A percentile compares a stretch with the other conserved stretches of the same genome.
Evolutionary conservation across 139 green algal species (phyloP).

Genomic region (Micractinium conductrix): DNA sequence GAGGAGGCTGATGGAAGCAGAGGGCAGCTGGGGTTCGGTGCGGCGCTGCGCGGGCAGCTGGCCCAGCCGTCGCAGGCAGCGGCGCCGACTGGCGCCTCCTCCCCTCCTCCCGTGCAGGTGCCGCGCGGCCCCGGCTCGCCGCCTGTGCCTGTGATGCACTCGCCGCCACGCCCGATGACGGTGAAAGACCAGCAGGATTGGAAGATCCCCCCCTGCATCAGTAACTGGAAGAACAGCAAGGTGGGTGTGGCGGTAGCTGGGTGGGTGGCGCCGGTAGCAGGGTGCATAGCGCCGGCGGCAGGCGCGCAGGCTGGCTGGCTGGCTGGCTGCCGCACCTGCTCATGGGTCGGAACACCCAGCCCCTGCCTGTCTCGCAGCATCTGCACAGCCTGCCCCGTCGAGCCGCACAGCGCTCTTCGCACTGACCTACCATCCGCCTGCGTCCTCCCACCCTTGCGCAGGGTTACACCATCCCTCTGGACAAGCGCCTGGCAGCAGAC

Average conservation of each 20-base stretch:
- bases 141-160: slow-evolving; percentile 98
- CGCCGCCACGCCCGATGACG: slow-evolving; percentile 87
- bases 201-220: slow-evolving; percentile 99
- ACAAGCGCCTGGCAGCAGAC: slow-evolving; percentile 98
- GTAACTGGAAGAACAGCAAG: slow-evolving; percentile 98
- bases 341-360: no score
- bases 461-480: slow-evolving; percentile 99
- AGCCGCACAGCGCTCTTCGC: no score
- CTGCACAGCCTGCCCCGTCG: no score
- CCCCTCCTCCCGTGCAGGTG: slow-evolving; percentile 48
- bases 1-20: not conserved
- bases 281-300: no score
- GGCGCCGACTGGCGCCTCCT: not conserved
- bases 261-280: no score
- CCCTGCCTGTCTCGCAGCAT: no score
- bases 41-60: not conserved
- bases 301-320: no score
- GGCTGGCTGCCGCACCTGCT: no score
- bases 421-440: not conserved
- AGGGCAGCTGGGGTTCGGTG: not conserved
- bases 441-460: slow-evolving; percentile 36
- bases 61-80: no score
- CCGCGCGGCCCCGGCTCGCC: slow-evolving; percentile 85
- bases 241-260: no score
- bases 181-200: slow-evolving; percentile 94